Evolutionary conservation across 192 early-diverging fungal species (phyloP), one percentile per base, ranked within the genome.

Genomic region (Entophlyctis helioformis): DNA sequence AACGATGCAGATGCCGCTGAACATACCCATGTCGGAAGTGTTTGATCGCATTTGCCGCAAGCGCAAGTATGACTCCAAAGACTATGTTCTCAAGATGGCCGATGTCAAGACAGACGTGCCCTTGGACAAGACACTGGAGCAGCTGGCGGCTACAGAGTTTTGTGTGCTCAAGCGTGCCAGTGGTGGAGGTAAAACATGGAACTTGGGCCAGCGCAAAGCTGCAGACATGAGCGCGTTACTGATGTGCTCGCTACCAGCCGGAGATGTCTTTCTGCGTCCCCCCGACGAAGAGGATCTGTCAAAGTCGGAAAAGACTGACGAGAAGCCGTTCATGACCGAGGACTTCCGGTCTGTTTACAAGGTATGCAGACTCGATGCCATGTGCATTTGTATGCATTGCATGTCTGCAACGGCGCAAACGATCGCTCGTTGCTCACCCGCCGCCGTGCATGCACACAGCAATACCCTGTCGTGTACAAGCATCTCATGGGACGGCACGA

Each of bases 71-170:
- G 74, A 90, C 33, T 69, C 81, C 10, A 79, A 80, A 26, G 75
- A 91, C 28, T 96, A 92, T 54, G 82, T 88, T 8, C 67, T 98
- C 16, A 84, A 84, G 36, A 77, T 93, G 59, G 81, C 84, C 8
- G 84, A 83, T 41, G 66, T 76, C 4, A 69, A 79, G 48, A 70
- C 78, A 3, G 82, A 85, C 12, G 72, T 87, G 36, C 71, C 81
- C n/a, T 54, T 86, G 36, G 83, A 95, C 44, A 81, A 85, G 44
- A 78, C 78, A 0, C 71, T 95, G 1, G 80, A 87, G 46, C 62
- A 81, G 42, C 54, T 76, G 42, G 58, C 64, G 8, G 62, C 71
- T 11, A 63, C 63, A 0, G 87, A 89, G 34, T 60, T 90, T 37
- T 78, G 82, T 35, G 64, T 90, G 7, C 66, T 86, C 8, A 85